Evolutionary conservation across 139 green algal genomes (phyloP), one percentile per base, ranked within the genome.

Genomic region (Eudorina sp.): DNA sequence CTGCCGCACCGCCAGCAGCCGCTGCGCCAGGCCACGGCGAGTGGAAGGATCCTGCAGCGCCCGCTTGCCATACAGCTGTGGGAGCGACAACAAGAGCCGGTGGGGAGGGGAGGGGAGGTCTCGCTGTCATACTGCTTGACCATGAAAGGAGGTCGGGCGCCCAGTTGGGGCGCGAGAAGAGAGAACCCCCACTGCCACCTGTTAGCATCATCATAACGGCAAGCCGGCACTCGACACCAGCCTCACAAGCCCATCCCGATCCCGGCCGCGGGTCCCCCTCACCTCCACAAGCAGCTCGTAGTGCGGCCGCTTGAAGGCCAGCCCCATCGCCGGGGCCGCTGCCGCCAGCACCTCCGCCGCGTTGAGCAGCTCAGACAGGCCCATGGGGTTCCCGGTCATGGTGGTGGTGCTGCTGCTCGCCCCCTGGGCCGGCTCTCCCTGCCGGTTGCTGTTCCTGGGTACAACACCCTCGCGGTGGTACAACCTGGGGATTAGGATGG

Each of bases 231-330:
- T n/a, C n/a, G n/a, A n/a, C n/a, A n/a, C n/a, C n/a, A n/a, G n/a
- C n/a, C n/a, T n/a, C n/a, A n/a, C n/a, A n/a, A n/a, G n/a, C n/a
- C n/a, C n/a, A n/a, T n/a, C n/a, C n/a, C n/a, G n/a, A n/a, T n/a
- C n/a, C n/a, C n/a, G n/a, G n/a, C 58, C 58, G n/a, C 58, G 58
- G 58, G 58, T 55, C 70, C 16, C 38, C 8, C 70, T 34, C 43
- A 79, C 70, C 70, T 79, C 70, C 70, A 79, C 23, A 6, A 79
- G 21, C 70, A 79, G 70, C 29, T 79, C 70, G 41, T 79, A 79
- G 19, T 79, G 70, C 70, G 34, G 70, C 38, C 70, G 38, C 70
- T 79, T 79, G 43, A 79, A 79, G 2, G 40, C 31, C n/a, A 79
- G 70, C 1, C 70, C 70, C 70, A 79, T 79, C 40, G 70, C 70